phyloP scores from a whole-genome alignment of 2,329 filamentous ascomycete species.

The Aspergillus versicolor region DNA sequence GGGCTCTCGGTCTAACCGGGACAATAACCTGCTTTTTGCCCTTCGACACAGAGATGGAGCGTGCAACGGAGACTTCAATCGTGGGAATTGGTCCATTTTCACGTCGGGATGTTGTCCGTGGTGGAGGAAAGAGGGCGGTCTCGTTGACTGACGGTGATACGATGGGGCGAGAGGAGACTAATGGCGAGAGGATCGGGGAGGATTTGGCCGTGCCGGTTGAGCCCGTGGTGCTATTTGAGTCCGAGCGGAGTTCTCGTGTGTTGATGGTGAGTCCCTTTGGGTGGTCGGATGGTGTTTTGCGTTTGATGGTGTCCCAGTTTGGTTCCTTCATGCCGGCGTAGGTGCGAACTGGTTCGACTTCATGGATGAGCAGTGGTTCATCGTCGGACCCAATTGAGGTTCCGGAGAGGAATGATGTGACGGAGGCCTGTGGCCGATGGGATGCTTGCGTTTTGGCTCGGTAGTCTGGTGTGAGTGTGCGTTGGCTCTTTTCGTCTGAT shows the following conservation, averaged over 20 bases:
- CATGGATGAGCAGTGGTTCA: constrained; percentile 17
- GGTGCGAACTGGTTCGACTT: constrained; percentile 16
- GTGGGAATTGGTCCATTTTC: constrained; percentile 15
- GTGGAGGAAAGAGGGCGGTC: constrained; percentile 14
- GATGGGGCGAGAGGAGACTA: not conserved
- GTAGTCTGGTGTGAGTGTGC: constrained; percentile 11
- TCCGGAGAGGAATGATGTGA: constrained; percentile 19
- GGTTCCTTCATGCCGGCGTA: constrained; percentile 22
- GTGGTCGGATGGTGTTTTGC: constrained; percentile 7
- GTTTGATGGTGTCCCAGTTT: constrained; percentile 24
- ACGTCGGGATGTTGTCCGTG: constrained; percentile 18
- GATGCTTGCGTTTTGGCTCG: constrained; percentile 1
- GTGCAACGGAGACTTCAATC: constrained; percentile 39
- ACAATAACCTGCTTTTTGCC: constrained; percentile 38
- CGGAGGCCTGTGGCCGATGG: constrained; percentile 18
- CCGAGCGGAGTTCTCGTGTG: constrained; percentile 15
- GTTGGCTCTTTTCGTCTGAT: constrained; percentile 14
- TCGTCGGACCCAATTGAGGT: constrained; percentile 16
- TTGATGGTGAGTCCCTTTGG: constrained; percentile 13
- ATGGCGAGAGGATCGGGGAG: constrained; percentile 16
- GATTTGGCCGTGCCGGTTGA: constrained; percentile 14
- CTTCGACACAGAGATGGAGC: constrained; percentile 39
- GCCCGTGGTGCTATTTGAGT: constrained; percentile 9
- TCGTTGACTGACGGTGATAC: not conserved
- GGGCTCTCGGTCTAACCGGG: constrained; percentile 28